phyloP scores from a whole-genome alignment of 441 rosid genomes.

The Populus hybrid region DNA sequence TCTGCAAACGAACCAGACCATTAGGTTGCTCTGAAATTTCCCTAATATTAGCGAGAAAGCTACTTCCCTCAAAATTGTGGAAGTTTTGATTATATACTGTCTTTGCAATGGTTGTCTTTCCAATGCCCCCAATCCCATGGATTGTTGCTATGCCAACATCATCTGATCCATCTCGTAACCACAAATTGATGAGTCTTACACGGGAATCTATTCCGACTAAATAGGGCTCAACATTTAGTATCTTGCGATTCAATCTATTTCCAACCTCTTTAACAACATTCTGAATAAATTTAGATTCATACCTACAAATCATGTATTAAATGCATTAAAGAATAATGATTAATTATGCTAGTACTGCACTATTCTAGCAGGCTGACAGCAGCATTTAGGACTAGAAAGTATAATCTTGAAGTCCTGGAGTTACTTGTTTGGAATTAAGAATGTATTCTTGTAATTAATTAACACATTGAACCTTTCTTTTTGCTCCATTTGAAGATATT shows the following conservation, averaged over 20 bases:
- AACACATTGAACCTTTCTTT: no score
- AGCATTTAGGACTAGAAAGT: no score
- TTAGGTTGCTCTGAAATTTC: conserved; percentile 12
- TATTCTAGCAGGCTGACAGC: no score
- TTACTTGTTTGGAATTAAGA: no score
- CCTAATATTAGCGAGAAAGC: conserved; percentile 28
- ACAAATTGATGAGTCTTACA: conserved; percentile 11
- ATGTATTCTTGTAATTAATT: no score
- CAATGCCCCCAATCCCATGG: conserved; percentile 27
- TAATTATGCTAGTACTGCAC: no score
- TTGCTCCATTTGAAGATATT: no score
- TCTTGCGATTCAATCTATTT: conserved; percentile 1
- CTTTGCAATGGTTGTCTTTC: conserved; percentile 30
- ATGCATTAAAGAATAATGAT: no score
- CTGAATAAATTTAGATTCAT: conserved; percentile 20
- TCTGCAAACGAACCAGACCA: conserved; percentile 22
- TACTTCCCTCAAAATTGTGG: conserved; percentile 14
- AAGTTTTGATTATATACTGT: conserved; percentile 13
- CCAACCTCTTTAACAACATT: conserved; percentile 17
- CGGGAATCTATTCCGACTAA: conserved; percentile 24
- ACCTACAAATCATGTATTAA: conserved; percentile 11
- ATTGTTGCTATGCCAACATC: conserved; percentile 13
- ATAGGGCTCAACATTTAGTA: conserved; percentile 1
- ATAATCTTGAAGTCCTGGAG: no score
- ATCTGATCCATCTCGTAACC: conserved; percentile 14